Evolutionary conservation across 495 filamentous ascomycete genomes (phyloP), one percentile per base, ranked within the genome.

Genomic region (Bathelium albidoporum): DNA sequence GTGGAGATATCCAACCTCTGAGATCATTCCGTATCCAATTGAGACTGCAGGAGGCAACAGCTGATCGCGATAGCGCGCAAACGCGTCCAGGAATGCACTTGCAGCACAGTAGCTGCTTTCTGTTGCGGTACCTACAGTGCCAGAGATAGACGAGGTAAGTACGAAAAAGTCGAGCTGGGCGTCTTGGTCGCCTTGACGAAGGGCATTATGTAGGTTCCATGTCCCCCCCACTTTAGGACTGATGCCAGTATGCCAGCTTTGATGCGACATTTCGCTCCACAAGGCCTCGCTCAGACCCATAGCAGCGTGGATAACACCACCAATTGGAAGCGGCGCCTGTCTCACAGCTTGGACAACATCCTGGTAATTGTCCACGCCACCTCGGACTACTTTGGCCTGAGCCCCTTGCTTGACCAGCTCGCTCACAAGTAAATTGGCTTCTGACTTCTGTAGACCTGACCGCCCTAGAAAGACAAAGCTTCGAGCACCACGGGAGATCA

Each of bases 41-140:
- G 60, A 36, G 22, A 12, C 39, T 16, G 22, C 14, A 7, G 28
- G 59, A 10, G 24, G 59, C 7, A 16, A 10, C n/a, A 36, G 24
- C n/a, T 9, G 28, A n/a, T 2, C 49, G 12, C 64, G 43, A 45
- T 64, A 59, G 16, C 43, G 62, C 1, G 34, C 39, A 61, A 36
- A 61, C 28, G 28, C 7, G 39, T 36, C 31, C 36, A 20, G 16
- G 59, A 52, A 20, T 29, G 28, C 62, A 59, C 59, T 66, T 18
- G 20, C 61, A 16, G 61, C 61, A 45, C 44, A 22, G 61, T 66
- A 66, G 60, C 41, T 59, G 44, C 61, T 44, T 60, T 66, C 62
- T 11, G 29, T 45, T 29, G 18, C n/a, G 52, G 55, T 52, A 18
- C 64, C 64, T 32, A 64, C 32, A 14, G 62, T 52, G 18, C 32